phyloP scores from a whole-genome alignment of 495 filamentous ascomycete species.

The Xylaria sp. region DNA sequence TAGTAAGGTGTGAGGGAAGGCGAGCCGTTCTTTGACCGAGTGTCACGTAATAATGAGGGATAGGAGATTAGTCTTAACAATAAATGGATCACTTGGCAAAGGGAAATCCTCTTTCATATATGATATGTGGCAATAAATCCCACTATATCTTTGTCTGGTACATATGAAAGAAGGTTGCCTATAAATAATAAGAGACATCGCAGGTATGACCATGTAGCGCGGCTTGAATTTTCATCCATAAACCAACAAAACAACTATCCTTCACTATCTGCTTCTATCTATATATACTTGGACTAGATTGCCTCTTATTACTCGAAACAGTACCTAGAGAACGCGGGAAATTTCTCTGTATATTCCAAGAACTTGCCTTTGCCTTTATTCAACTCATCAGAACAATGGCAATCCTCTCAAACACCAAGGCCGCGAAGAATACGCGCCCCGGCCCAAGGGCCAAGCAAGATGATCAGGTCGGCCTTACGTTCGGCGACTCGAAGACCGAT shows the following conservation, averaged over 20 bases:
- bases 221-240: background rate
- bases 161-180: background rate
- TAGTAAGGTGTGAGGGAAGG: too few relatives aligned
- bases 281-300: background rate
- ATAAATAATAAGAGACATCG: background rate
- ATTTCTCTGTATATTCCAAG: too few relatives aligned
- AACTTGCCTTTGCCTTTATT: too few relatives aligned
- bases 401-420: background rate
- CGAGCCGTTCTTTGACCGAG: background rate
- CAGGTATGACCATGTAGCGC: background rate
- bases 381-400: slow-evolving; percentile 1
- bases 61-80: background rate
- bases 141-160: background rate
- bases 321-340: background rate
- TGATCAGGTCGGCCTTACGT: slow-evolving; percentile 6
- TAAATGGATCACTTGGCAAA: background rate
- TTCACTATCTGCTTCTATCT: background rate
- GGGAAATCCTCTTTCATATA: background rate
- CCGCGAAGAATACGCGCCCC: background rate
- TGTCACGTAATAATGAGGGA: background rate
- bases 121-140: background rate
- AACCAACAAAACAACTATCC: background rate
- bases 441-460: background rate
- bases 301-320: background rate
- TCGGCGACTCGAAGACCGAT: background rate